Evolutionary conservation across 2,329 filamentous ascomycete species (phyloP).

Genomic region (Talaromyces funiculosus): DNA sequence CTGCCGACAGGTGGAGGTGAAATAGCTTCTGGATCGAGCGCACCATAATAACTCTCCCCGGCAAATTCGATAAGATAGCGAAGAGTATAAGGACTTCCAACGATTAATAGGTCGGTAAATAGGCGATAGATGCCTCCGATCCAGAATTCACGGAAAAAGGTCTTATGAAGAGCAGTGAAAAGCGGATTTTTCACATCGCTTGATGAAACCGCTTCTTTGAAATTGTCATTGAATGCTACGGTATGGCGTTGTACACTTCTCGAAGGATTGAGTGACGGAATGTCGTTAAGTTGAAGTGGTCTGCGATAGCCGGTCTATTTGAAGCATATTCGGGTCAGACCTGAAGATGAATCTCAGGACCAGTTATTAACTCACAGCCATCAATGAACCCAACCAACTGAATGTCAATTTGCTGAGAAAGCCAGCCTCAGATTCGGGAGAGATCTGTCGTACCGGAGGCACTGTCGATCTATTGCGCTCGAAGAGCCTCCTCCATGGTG

Average conservation of each 20-base stretch:
- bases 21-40: background rate
- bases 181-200: background rate
- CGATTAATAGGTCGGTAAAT: background rate
- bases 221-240: background rate
- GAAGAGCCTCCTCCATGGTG: background rate
- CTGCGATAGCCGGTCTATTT: conserved; percentile 1
- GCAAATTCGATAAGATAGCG: conserved; percentile 1
- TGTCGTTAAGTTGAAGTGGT: conserved; percentile 2
- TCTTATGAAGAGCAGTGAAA: background rate
- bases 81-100: background rate
- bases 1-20: background rate
- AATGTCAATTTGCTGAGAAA: background rate
- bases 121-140: background rate
- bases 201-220: background rate
- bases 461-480: background rate
- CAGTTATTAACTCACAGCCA: background rate
- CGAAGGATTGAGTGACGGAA: background rate
- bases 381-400: conserved; percentile 1
- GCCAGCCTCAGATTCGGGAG: background rate
- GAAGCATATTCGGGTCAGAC: background rate
- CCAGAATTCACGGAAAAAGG: conserved; percentile 2
- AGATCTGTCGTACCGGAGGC: background rate
- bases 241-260: background rate
- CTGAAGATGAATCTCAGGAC: background rate
- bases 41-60: background rate